Conservation (phyloP, 805 yeast species). For the Wickerhamiella brachini region DNA sequence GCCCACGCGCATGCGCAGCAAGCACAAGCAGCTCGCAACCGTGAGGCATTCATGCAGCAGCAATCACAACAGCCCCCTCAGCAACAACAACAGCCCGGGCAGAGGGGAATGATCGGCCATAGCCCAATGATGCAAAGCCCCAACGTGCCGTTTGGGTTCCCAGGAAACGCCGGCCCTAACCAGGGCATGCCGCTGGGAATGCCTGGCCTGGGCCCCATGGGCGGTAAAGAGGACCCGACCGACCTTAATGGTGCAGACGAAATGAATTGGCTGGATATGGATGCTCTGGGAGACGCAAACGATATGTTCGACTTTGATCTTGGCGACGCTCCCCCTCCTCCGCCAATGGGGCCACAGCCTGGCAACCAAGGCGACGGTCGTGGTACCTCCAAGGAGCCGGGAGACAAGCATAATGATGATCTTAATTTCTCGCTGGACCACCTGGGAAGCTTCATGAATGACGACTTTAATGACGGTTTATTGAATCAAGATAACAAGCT, state of each 20-base stretch:
- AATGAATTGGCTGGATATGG: constrained; percentile 14
- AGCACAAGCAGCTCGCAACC: constrained; percentile 1
- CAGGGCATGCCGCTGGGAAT: background rate
- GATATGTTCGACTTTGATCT: constrained; percentile 3
- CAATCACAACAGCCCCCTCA: background rate
- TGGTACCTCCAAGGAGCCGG: background rate
- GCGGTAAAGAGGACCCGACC: background rate
- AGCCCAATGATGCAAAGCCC: constrained; percentile 3
- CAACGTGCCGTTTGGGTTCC: background rate
- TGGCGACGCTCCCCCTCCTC: background rate
- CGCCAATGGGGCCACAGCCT: background rate
- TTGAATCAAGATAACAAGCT: background rate
- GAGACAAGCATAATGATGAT: background rate
- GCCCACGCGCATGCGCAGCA: background rate
- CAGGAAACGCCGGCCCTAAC: background rate
- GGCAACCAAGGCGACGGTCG: background rate
- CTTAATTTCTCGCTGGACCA: background rate
- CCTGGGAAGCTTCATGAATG: background rate
- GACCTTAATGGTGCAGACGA: background rate
- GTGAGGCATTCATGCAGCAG: background rate
- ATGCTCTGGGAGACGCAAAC: constrained; percentile 10
- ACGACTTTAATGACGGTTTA: background rate
- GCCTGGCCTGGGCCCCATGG: constrained; percentile 1
- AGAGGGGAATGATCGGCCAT: constrained; percentile 1
- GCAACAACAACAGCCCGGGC: background rate